Percentiles rank a stretch among this genome's conserved stretches.
These are phyloP conservation scores for Pseudogymnoascus sp. DNA, from an alignment of 2,329 filamentous ascomycete species.

Conservation along the genomic window DNA sequence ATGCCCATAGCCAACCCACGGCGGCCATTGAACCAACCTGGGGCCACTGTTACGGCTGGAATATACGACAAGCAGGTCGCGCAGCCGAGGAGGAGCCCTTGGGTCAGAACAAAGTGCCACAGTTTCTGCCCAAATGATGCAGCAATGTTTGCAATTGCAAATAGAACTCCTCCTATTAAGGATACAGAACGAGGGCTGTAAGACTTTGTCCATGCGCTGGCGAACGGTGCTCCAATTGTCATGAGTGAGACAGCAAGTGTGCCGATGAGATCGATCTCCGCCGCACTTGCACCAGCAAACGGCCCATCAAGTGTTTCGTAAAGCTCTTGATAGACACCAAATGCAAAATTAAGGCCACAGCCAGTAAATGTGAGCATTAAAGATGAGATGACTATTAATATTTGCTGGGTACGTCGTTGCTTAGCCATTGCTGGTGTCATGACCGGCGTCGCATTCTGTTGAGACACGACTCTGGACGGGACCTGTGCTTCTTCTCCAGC, in stretches of 20 bases:
- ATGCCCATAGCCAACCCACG: conserved; percentile 34
- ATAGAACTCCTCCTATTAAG: conserved; percentile 28
- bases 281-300: conserved; percentile 31
- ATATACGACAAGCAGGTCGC: conserved; percentile 34
- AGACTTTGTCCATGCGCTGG: conserved; percentile 30
- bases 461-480: background rate
- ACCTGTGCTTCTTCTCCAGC: background rate
- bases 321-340: conserved; percentile 35
- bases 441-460: background rate
- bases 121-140: conserved; percentile 29
- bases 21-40: conserved; percentile 32
- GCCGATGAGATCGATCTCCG: conserved; percentile 34
- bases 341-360: conserved; percentile 34
- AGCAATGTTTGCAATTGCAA: conserved; percentile 27
- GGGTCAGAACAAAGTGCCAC: conserved; percentile 24
- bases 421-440: background rate
- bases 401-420: conserved; percentile 1
- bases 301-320: conserved; percentile 32
- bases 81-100: conserved; percentile 34
- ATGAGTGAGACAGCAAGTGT: conserved; percentile 32
- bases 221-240: conserved; percentile 31
- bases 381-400: conserved; percentile 18
- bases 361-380: conserved; percentile 30
- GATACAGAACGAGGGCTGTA: conserved; percentile 28
- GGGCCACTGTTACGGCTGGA: conserved; percentile 32